A percentile compares a stretch with the other conserved stretches of the same genome.
phyloP scores from a whole-genome alignment of 2,329 filamentous ascomycete genomes.

The Lachnellula arida region DNA sequence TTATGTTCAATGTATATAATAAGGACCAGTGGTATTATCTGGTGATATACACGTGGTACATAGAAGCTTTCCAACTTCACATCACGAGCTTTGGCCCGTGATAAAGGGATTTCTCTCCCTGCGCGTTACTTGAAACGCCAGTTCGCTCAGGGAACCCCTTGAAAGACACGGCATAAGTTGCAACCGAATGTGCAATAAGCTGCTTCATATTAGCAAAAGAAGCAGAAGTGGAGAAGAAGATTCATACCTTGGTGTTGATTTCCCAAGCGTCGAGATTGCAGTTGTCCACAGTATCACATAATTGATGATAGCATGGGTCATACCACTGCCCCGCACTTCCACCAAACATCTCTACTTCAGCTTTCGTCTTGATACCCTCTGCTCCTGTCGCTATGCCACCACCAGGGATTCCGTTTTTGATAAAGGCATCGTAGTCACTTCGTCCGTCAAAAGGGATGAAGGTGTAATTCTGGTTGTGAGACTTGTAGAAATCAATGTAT shows the following conservation, averaged over 20 bases:
- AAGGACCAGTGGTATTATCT: background rate
- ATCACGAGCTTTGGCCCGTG: conserved; percentile 47
- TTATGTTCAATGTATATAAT: background rate
- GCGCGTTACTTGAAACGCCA: conserved; percentile 23
- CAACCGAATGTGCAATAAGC: conserved; percentile 69
- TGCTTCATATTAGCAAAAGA: conserved; percentile 24
- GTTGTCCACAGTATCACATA: conserved; percentile 54
- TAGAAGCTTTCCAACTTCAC: conserved; percentile 28
- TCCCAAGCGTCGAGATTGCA: conserved; percentile 56
- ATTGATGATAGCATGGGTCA: conserved; percentile 55
- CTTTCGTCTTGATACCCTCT: conserved; percentile 66
- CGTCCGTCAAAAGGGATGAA: conserved; percentile 72
- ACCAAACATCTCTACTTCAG: conserved; percentile 60
- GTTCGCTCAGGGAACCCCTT: conserved; percentile 58
- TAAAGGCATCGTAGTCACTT: conserved; percentile 74
- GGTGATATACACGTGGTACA: background rate
- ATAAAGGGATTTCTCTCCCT: conserved; percentile 36
- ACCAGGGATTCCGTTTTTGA: conserved; percentile 64
- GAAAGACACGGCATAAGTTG: conserved; percentile 62
- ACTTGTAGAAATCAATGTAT: conserved; percentile 51
- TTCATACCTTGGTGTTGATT: conserved; percentile 50
- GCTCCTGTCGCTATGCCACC: conserved; percentile 74
- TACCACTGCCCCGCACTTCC: conserved; percentile 58
- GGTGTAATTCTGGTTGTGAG: conserved; percentile 58
- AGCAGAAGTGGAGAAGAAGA: background rate